Evolutionary conservation across 2,329 filamentous ascomycete genomes (phyloP), one percentile per base, ranked within the genome.

Genomic region (Ascochyta fabae): DNA sequence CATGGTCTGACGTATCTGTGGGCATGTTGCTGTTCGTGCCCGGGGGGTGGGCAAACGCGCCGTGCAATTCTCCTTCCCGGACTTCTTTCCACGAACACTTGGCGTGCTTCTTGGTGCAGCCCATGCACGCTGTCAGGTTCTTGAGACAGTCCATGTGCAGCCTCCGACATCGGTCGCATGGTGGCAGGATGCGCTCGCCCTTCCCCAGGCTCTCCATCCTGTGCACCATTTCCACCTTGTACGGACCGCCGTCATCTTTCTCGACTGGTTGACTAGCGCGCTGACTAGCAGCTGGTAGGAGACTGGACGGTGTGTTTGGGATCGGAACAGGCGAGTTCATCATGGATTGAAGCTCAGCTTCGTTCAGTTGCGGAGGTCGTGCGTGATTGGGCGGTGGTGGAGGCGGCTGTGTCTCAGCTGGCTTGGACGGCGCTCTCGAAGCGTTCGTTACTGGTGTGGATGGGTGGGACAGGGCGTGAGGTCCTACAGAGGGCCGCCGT

Each of bases 51-150:
- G 67, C 53, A 29, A 67, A 69, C n/a, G 51, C 57, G 31, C 68
- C 67, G 15, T 69, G 68, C 33, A 86, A 61, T 65, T 96, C 92
- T 3, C 89, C 88, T 29, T 91, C 86, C 15, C 86, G 87, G n/a
- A 95, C 85, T 40, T 89, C 86, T 63, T 88, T 90, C 92, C 92
- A 96, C 13, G 87, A 88, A 73, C 92, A 96, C 67, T 92, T 93
- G 19, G 91, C 91, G 71, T 96, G 92, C 72, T 96, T 96, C 73
- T 91, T 93, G 0, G 92, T 96, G 74, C 92, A 96, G 22, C 91
- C 91, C 74, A 89, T 86, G 69, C 92, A 96, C 8, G 91, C 91
- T 0, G 91, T 96, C 35, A 95, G 80, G 60, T 96, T 90, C 76
- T 96, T 96, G 43, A 93, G 80, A 59, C 92, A 96, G 54, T 91